These are phyloP conservation scores for Aspergillus carbonarius DNA, from an alignment of 2,329 filamentous ascomycete genomes.

Conservation along the genomic window DNA sequence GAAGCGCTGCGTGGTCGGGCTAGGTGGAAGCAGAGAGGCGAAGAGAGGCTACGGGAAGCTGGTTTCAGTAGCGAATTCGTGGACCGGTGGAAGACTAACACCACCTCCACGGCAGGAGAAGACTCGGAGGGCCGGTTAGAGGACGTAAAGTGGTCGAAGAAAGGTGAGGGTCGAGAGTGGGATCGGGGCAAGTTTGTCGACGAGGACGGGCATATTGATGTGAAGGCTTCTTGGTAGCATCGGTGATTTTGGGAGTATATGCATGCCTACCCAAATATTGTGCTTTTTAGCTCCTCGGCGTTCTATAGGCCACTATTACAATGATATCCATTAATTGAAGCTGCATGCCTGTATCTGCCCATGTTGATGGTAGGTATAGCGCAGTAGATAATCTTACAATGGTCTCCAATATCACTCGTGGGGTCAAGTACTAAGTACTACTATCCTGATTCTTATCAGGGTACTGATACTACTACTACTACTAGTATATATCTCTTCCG, in stretches of 20 bases:
- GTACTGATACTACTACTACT: neutral
- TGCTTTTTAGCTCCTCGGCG: neutral
- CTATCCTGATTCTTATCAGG: too few relatives aligned
- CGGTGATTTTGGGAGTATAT: neutral
- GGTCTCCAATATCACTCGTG: neutral
- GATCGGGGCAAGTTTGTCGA: constrained; percentile 63
- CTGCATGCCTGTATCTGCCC: neutral
- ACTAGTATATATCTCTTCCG: neutral
- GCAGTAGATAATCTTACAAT: neutral
- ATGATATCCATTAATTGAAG: neutral
- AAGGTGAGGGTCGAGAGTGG: constrained; percentile 67
- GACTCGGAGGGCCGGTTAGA: constrained; percentile 60
- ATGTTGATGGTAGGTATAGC: neutral
- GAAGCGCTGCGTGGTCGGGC: constrained; percentile 78
- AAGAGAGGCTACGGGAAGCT: constrained; percentile 70
- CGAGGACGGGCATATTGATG: constrained; percentile 53
- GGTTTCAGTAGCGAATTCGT: constrained; percentile 78
- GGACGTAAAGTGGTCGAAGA: constrained; percentile 70
- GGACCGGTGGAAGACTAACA: constrained; percentile 66
- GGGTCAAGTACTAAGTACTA: too few relatives aligned
- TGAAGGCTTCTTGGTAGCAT: constrained; percentile 50
- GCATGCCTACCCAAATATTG: neutral
- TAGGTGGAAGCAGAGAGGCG: constrained; percentile 72
- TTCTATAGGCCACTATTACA: neutral
- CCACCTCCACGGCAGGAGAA: constrained; percentile 51